Base-by-base conservation (phyloP, 306 rosid species). In the Glycine tomentella region DNA sequence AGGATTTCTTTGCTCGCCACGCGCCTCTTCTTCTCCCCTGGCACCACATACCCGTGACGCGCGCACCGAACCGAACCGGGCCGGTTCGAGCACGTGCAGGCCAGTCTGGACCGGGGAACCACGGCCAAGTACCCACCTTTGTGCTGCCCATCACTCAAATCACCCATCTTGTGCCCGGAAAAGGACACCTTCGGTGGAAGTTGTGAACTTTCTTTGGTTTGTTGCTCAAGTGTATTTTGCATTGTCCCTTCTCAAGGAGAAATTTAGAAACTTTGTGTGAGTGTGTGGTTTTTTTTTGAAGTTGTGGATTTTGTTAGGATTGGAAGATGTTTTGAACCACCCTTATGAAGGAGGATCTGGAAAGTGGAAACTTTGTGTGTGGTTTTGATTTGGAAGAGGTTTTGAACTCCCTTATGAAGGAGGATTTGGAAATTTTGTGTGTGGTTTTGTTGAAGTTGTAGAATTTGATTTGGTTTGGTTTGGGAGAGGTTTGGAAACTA, bases 1-100 rank as follows among this genome's bases (percentile, higher is more conserved):
- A 93, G 34, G 0, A 91, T 83, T 87, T 89, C 94, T 84, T 90
- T 89, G 31, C 92, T 90, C 1, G 87, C 91, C 33, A 81, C 59
- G 46, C 80, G 81, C 85, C 58, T 87, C 88, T 85, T 88, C 80
- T 81, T 87, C 66, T 87, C 89, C 16, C 87, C 90, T 4, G 90
- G 87, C 50, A 88, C 78, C 2, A 78, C 17, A 68, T 85, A 87
- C 8, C 97, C 90, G 52, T 84, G 94, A 2, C 88, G 86, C 17
- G 83, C 87, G 20, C 93, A 91, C 5, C 86, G 79, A 53, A 77
- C 89, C 63, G 89, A 76, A 63, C 90, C 89, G 14, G 91, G 90
- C 38, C 84, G 82, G 72, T 72, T 89, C 6, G 76, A 76, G 66
- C 93, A 91, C 9, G 89, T 89, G 74, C 92, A 88, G 31, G 15